Conservation (phyloP, 805 yeast species). For the Isabelozyma pseudorhagii region DNA sequence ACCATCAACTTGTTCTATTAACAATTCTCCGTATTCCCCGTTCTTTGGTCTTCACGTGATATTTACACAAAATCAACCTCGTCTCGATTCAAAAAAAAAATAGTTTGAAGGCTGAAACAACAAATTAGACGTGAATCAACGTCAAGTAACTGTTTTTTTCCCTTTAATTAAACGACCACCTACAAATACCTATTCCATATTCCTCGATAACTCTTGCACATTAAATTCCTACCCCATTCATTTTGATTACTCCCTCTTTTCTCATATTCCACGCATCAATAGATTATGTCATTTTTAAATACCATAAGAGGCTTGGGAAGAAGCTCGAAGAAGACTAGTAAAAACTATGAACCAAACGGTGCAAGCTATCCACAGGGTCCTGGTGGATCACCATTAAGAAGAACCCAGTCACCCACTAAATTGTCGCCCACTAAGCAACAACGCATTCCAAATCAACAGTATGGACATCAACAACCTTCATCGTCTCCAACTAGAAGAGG, state of each 20-base stretch:
- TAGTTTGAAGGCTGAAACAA: too few species aligned
- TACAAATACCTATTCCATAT: too few species aligned
- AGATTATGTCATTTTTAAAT: constrained; percentile 42
- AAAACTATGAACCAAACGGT: constrained; percentile 27
- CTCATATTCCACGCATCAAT: background rate
- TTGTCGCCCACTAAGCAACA: constrained; percentile 39
- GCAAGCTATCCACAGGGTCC: constrained; percentile 29
- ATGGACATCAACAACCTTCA: constrained; percentile 2
- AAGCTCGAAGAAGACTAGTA: constrained; percentile 43
- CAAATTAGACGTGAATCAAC: too few species aligned
- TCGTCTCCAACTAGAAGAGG: background rate
- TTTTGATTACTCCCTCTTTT: background rate
- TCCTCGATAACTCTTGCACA: too few species aligned
- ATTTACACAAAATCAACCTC: too few species aligned
- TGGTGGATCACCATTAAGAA: constrained; percentile 33
- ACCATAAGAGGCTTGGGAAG: constrained; percentile 48
- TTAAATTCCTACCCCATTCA: too few species aligned
- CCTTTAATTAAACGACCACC: too few species aligned
- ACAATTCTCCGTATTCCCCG: background rate
- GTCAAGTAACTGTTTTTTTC: too few species aligned
- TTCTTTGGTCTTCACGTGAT: background rate
- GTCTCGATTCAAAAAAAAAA: too few species aligned
- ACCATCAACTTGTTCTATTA: too few species aligned
- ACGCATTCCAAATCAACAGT: constrained; percentile 5
- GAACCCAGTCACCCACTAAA: constrained; percentile 37